Percentiles rank a stretch among this genome's conserved stretches.
Evolutionary conservation across 495 filamentous ascomycete species (phyloP).

Genomic region (Penicillium lividum): DNA sequence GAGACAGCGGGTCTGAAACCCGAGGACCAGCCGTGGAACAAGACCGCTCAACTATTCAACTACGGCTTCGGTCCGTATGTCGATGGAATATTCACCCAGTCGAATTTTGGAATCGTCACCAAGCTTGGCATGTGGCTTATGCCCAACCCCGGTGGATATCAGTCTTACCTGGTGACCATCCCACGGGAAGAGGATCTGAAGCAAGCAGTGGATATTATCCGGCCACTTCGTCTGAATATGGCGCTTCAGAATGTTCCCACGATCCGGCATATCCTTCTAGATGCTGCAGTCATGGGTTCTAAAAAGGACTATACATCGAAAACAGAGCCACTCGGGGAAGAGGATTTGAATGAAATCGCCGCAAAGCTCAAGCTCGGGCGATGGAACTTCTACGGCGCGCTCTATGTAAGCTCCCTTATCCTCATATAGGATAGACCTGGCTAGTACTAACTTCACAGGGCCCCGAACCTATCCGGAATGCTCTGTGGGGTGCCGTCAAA

Average conservation of each 20-base stretch:
- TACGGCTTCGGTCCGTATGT: slow-evolving; percentile 57
- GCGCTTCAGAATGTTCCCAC: slow-evolving; percentile 55
- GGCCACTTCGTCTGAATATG: slow-evolving; percentile 47
- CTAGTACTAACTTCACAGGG: background rate
- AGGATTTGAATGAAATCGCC: slow-evolving; percentile 36
- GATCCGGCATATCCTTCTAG: slow-evolving; percentile 48
- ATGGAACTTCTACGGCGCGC: slow-evolving; percentile 59
- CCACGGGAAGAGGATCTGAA: slow-evolving; percentile 52
- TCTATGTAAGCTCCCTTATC: slow-evolving; percentile 35
- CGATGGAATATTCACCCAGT: slow-evolving; percentile 61
- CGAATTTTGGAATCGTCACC: slow-evolving; percentile 57
- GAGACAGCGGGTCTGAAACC: background rate
- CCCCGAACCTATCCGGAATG: slow-evolving; percentile 24
- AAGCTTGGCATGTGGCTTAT: slow-evolving; percentile 62
- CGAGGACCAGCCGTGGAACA: slow-evolving; percentile 6
- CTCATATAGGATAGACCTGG: background rate
- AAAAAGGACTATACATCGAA: slow-evolving; percentile 44
- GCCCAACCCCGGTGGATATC: slow-evolving; percentile 51
- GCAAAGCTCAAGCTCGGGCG: slow-evolving; percentile 41
- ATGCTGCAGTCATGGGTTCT: slow-evolving; percentile 42
- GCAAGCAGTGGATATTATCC: slow-evolving; percentile 51
- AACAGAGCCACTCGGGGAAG: slow-evolving; percentile 39
- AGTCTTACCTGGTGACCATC: slow-evolving; percentile 55
- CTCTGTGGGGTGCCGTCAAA: slow-evolving; percentile 48
- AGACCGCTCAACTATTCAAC: slow-evolving; percentile 49